Evolutionary conservation across 805 yeast species (phyloP).

Genomic region (Saturnispora gosingensis): DNA sequence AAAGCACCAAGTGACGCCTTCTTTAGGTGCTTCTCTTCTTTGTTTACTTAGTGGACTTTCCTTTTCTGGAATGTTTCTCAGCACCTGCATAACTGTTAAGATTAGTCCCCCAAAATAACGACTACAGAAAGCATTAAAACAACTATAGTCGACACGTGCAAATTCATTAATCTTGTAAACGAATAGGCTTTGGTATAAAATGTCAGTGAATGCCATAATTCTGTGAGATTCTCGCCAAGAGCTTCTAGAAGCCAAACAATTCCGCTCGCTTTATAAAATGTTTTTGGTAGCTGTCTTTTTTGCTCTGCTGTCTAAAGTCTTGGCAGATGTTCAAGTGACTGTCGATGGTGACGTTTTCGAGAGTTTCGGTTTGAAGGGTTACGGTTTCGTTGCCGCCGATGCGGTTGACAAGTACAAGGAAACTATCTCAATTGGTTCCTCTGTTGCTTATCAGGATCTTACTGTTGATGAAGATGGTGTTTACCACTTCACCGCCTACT

Average conservation of each 20-base stretch:
- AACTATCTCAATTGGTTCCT: slow-evolving; percentile 28
- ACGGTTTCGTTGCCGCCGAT: slow-evolving; percentile 21
- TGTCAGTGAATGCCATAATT: background rate
- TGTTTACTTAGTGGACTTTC: background rate
- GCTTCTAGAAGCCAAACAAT: background rate
- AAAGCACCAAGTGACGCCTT: too few species aligned
- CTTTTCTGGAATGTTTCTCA: background rate
- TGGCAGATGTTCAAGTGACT: slow-evolving; percentile 13
- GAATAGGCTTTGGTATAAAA: background rate
- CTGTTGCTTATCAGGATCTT: slow-evolving; percentile 21
- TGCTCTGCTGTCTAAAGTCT: slow-evolving; percentile 4
- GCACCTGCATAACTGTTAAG: background rate
- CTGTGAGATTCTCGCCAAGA: too few species aligned
- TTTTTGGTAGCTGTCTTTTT: slow-evolving; percentile 6
- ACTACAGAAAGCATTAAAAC: background rate
- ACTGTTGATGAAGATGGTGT: slow-evolving; percentile 15
- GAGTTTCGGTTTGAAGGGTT: slow-evolving; percentile 24
- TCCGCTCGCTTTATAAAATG: background rate
- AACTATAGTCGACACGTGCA: background rate
- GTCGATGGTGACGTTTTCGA: slow-evolving; percentile 20
- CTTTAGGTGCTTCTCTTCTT: background rate
- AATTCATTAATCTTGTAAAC: background rate
- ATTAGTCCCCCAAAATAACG: background rate
- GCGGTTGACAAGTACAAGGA: slow-evolving; percentile 24
- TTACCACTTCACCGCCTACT: slow-evolving; percentile 23